Conservation (phyloP, 441 rosid species). For the Pelargonium fulgidum region DNA sequence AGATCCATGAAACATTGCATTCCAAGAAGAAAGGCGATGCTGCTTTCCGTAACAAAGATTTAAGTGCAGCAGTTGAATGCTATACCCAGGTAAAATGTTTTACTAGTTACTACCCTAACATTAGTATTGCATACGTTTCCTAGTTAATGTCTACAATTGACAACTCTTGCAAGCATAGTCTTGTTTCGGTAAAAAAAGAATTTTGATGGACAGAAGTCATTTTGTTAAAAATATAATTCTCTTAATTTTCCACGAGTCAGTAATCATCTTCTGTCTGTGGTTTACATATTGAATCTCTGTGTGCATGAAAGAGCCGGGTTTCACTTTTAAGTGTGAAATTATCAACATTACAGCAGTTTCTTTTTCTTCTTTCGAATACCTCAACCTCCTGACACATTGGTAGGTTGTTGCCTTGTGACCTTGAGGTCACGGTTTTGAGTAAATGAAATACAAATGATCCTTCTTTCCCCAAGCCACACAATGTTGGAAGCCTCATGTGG, state of each 20-base stretch:
- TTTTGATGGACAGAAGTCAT: not conserved
- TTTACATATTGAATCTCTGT: not conserved
- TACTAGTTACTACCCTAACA: not conserved
- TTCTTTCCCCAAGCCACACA: too few species aligned
- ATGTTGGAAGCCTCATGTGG: too few species aligned
- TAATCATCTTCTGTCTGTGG: not conserved
- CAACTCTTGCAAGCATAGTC: not conserved
- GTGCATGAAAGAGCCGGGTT: not conserved
- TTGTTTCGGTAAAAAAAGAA: not conserved
- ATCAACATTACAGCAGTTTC: not conserved
- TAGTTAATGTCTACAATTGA: too few species aligned
- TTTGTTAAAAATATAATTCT: too few species aligned
- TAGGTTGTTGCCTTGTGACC: too few species aligned
- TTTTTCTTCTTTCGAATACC: too few species aligned
- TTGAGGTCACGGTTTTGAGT: too few species aligned
- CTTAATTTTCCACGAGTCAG: not conserved
- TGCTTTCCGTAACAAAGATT: conserved; percentile 72
- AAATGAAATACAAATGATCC: too few species aligned
- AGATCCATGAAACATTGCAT: conserved; percentile 74
- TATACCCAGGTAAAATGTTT: conserved; percentile 53
- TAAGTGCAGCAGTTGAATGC: conserved; percentile 52
- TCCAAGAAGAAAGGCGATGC: conserved; percentile 79
- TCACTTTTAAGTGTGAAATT: not conserved
- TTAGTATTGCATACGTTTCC: not conserved
- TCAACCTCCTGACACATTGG: too few species aligned